phyloP scores from a whole-genome alignment of 208 protist species.

The Polymyxa betae region DNA sequence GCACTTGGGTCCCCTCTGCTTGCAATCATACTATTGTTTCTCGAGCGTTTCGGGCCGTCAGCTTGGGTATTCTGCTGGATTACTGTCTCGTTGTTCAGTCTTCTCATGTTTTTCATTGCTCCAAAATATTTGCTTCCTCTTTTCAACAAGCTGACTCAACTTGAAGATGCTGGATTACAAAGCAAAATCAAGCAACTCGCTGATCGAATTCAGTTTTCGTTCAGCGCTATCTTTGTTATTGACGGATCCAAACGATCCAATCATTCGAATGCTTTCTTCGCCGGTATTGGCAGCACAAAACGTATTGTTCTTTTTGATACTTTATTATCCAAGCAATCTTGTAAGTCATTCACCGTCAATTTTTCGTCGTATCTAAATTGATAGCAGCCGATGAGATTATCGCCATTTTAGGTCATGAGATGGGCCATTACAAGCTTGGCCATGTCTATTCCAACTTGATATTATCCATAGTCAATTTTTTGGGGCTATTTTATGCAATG shows the following conservation, averaged over 20 bases:
- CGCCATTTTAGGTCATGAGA: slow-evolving; percentile 41
- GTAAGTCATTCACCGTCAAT: neutral
- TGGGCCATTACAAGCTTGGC: slow-evolving; percentile 48
- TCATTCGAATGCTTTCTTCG: slow-evolving; percentile 41
- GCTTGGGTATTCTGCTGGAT: slow-evolving; percentile 30
- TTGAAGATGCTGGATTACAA: neutral
- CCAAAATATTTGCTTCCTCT: slow-evolving; percentile 24
- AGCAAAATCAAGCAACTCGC: slow-evolving; percentile 19
- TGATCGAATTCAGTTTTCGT: neutral
- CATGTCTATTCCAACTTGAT: slow-evolving; percentile 2
- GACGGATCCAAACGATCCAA: slow-evolving; percentile 5
- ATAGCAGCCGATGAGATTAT: slow-evolving; percentile 3
- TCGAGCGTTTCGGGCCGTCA: neutral
- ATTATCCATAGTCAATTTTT: neutral
- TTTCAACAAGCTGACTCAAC: slow-evolving; percentile 4
- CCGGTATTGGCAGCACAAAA: slow-evolving; percentile 35
- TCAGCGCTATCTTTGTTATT: slow-evolving; percentile 16
- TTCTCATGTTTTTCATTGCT: slow-evolving; percentile 12
- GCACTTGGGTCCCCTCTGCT: neutral
- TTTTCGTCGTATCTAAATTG: neutral
- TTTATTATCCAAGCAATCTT: neutral
- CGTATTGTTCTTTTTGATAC: slow-evolving; percentile 43
- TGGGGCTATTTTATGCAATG: slow-evolving; percentile 3
- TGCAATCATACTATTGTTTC: neutral
- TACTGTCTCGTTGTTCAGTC: neutral